phyloP scores from a whole-genome alignment of 2,329 filamentous ascomycete species.

The Ophiostoma triangulosporum region DNA sequence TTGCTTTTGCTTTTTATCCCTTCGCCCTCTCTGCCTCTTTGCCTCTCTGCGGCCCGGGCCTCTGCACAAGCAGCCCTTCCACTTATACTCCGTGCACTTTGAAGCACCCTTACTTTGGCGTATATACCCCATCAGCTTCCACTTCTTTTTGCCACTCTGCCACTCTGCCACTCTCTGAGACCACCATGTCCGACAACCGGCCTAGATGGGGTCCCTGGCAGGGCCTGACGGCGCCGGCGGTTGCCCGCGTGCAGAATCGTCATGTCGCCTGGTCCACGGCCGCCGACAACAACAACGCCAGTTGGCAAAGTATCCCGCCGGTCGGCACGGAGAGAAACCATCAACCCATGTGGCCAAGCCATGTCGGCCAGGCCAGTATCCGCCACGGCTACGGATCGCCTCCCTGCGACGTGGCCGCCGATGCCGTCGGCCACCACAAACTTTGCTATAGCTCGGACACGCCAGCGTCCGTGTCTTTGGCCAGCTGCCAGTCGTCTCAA shows the following conservation, averaged over 20 bases:
- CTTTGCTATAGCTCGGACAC: too few relatives aligned
- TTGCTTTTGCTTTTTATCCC: too few relatives aligned
- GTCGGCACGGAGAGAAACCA: background rate
- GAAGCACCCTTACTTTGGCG: background rate
- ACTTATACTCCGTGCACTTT: too few relatives aligned
- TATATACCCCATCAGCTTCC: background rate
- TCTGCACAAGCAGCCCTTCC: too few relatives aligned
- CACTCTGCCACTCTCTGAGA: too few relatives aligned
- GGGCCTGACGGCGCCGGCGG: background rate
- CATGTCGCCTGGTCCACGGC: background rate
- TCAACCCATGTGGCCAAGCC: background rate
- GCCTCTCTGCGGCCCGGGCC: too few relatives aligned
- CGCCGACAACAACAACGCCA: background rate
- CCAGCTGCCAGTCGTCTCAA: too few relatives aligned
- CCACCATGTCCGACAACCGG: background rate
- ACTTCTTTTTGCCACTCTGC: too few relatives aligned
- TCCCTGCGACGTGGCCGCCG: background rate
- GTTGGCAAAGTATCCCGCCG: background rate
- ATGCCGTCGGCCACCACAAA: too few relatives aligned
- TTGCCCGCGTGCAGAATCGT: background rate
- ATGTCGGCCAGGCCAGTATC: background rate
- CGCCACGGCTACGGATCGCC: background rate
- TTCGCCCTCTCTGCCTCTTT: too few relatives aligned
- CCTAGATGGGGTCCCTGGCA: background rate
- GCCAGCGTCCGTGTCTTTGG: too few relatives aligned